phyloP scores from a whole-genome alignment of 352 stramenopile genomes.

The Globisporangium takayamanum region DNA sequence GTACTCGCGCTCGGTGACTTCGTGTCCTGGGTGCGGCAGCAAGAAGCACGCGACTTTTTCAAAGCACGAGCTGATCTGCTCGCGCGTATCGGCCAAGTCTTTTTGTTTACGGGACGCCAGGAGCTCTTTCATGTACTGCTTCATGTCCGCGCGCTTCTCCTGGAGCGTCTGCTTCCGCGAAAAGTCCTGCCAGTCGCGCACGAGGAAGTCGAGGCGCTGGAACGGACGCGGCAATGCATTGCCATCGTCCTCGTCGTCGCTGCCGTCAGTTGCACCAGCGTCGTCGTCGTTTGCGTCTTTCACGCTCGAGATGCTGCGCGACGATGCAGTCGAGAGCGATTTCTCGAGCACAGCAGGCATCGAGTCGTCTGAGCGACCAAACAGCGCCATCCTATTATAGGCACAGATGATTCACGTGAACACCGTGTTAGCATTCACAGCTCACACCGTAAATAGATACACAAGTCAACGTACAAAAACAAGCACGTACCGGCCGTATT shows the following conservation, averaged over 20 bases:
- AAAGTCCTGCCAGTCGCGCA: constrained; percentile 98
- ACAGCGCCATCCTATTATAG: constrained; percentile 59
- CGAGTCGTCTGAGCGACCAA: constrained; percentile 36
- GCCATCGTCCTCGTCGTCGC: constrained; percentile 20
- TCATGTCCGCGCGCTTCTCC: constrained; percentile 91
- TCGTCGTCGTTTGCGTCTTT: constrained; percentile 21
- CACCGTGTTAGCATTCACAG: not conserved
- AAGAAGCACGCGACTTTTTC: constrained; percentile 93
- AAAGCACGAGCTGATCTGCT: constrained; percentile 97
- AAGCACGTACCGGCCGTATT: constrained; percentile 91
- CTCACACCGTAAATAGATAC: not conserved
- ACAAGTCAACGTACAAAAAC: not conserved
- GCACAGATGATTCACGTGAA: not conserved
- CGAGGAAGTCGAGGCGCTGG: constrained; percentile 97
- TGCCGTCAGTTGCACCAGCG: constrained; percentile 24
- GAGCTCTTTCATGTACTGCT: constrained; percentile 91
- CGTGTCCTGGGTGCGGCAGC: constrained; percentile 95
- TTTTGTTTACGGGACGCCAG: constrained; percentile 90
- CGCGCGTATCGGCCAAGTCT: constrained; percentile 90
- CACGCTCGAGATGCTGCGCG: constrained; percentile 20
- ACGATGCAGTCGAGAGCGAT: constrained; percentile 27
- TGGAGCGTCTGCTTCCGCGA: constrained; percentile 85
- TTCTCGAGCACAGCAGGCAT: constrained; percentile 30
- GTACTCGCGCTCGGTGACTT: constrained; percentile 96
- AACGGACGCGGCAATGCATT: constrained; percentile 82